Conservation (phyloP, 306 rosid species). For the Phaseolus lunatus region DNA sequence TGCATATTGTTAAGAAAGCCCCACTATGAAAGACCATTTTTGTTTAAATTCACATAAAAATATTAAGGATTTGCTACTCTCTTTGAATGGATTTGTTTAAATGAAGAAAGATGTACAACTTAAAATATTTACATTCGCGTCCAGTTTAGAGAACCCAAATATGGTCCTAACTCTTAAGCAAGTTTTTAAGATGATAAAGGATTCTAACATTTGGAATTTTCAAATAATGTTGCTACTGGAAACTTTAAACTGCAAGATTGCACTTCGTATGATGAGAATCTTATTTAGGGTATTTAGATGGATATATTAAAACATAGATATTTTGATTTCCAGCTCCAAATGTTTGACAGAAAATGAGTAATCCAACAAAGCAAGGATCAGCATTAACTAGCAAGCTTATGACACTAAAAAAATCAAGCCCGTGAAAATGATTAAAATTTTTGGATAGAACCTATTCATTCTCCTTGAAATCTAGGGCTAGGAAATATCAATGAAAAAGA, state of each 20-base stretch:
- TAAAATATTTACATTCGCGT: background rate
- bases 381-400: conserved; percentile 3
- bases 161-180: background rate
- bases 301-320: conserved; percentile 1
- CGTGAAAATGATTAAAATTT: background rate
- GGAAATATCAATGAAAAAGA: conserved; percentile 20
- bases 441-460: conserved; percentile 12
- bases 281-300: conserved; percentile 25
- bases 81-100: conserved; percentile 18
- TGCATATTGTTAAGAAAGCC: background rate
- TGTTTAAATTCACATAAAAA: conserved; percentile 17
- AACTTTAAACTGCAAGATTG: conserved; percentile 26
- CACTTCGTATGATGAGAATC: conserved; percentile 34
- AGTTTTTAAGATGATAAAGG: conserved; percentile 29
- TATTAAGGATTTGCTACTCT: conserved; percentile 16
- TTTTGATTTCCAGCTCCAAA: conserved; percentile 38
- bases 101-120: background rate
- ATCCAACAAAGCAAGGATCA: conserved; percentile 34
- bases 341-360: conserved; percentile 23
- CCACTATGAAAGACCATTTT: background rate
- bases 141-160: conserved; percentile 27
- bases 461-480: conserved; percentile 2
- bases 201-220: conserved; percentile 17
- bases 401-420: conserved; percentile 1
- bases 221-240: conserved; percentile 10